These are phyloP conservation scores for Xylogone sp. DNA, from an alignment of 2,329 filamentous ascomycete species.

Conservation along the genomic window DNA sequence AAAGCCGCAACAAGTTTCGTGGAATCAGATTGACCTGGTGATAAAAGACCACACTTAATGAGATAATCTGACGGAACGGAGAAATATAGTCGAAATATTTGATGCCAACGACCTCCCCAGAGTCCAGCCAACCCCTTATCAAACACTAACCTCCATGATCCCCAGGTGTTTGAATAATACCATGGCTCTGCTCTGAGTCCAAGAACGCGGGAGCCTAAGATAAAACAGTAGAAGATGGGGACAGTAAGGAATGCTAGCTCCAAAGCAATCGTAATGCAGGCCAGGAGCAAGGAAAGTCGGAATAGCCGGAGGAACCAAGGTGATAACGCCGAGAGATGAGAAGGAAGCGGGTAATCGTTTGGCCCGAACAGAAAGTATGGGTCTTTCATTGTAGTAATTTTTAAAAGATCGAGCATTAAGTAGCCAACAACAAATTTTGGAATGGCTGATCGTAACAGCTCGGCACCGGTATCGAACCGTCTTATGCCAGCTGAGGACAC, in stretches of 20 bases:
- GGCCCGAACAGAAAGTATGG: constrained; percentile 67
- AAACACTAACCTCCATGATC: constrained; percentile 48
- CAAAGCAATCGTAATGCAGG: constrained; percentile 57
- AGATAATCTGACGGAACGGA: constrained; percentile 53
- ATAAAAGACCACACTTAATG: constrained; percentile 35
- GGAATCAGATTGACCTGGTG: constrained; percentile 23
- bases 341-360: constrained; percentile 37
- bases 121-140: constrained; percentile 72
- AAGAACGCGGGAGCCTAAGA: constrained; percentile 48
- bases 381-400: constrained; percentile 68
- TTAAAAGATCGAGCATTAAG: constrained; percentile 65
- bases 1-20: constrained; percentile 33
- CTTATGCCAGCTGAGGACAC: constrained; percentile 42
- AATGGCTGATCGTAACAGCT: constrained; percentile 44
- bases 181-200: constrained; percentile 58
- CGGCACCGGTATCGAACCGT: constrained; percentile 36
- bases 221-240: constrained; percentile 51
- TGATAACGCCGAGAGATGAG: constrained; percentile 40
- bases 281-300: constrained; percentile 52
- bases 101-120: constrained; percentile 90
- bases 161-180: constrained; percentile 59
- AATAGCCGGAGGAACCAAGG: constrained; percentile 46
- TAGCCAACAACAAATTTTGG: constrained; percentile 52
- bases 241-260: constrained; percentile 55
- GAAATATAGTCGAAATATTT: constrained; percentile 76